Conservation (phyloP, 352 stramenopile genomes). For the Phytophthora podocarpi region DNA sequence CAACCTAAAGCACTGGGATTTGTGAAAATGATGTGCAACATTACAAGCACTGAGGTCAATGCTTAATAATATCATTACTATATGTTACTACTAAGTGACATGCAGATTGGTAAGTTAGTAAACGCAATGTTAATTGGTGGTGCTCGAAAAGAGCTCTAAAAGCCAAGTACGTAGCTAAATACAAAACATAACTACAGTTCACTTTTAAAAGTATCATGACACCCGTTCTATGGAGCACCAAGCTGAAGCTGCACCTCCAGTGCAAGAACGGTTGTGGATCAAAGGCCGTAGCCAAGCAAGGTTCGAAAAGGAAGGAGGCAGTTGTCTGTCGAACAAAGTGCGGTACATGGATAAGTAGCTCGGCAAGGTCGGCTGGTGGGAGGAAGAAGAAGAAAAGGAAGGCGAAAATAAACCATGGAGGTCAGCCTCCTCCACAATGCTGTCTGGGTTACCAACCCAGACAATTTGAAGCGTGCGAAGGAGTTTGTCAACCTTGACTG, state of each 20-base stretch:
- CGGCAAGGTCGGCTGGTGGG: slow-evolving; percentile 6
- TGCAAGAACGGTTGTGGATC: background rate
- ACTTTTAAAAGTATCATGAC: background rate
- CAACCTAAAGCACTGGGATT: slow-evolving; percentile 1
- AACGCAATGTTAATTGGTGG: no score
- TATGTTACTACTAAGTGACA: background rate
- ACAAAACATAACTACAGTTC: no score
- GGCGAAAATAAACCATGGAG: background rate
- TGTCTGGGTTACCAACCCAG: background rate
- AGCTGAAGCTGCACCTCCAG: background rate
- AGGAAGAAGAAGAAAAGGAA: background rate
- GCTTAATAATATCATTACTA: background rate
- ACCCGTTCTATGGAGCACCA: background rate
- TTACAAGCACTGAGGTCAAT: slow-evolving; percentile 1
- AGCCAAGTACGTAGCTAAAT: no score
- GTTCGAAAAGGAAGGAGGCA: background rate
- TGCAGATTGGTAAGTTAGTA: background rate
- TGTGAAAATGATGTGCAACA: slow-evolving; percentile 2
- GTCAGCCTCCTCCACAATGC: background rate
- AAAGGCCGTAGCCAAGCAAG: background rate
- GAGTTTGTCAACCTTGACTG: background rate
- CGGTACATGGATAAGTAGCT: background rate
- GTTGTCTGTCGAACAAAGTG: slow-evolving; percentile 2
- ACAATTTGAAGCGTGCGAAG: background rate
- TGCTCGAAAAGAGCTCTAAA: no score